Evolutionary conservation across 2,329 filamentous ascomycete species (phyloP), one percentile per base, ranked within the genome.

Genomic region (Cryphonectria japonica): DNA sequence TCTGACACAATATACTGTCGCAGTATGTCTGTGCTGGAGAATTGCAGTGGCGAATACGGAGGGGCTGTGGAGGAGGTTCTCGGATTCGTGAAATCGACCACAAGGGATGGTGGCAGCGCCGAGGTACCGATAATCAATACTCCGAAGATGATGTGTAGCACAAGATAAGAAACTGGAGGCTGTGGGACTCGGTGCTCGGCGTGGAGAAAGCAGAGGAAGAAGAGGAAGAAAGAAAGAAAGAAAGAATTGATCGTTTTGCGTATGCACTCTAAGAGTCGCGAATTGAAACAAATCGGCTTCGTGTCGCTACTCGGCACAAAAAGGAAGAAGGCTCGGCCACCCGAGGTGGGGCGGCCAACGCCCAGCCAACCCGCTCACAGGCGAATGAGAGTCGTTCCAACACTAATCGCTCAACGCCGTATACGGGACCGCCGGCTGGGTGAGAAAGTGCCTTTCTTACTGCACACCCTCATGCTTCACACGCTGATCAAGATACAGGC

Each of bases 41-140:
- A 46, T 67, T 67, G 54, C 66, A 50, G 66, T 67, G 66, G 66
- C 66, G 54, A 67, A 60, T 60, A 67, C 54, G 52, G 66, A 41
- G 52, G 13, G 22, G 52, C n/a, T 22, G 32, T 34, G 65, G 34
- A 19, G 32, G 59, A 61, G 6, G 59, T 29, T 61, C 65, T 67
- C 65, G 65, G 41, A 39, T 59, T 59, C 60, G 16, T n/a, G 57
- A 8, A 22, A 8, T 60, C 57, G 57, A 37, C 57, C 32, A 32
- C 57, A 60, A 32, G 19, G 7, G 9, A 29, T 60, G 32, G 32
- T 34, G 34, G 32, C 19, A 39, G 59, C 19, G 59, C 59, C 59
- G 19, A 61, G 32, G 22, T 22, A n/a, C 39, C 34, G 19, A 61
- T 39, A 61, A 61, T 39, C 54, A 59, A 59, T 59, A 7, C 54